Conservation (phyloP, 257 asterid species). For the Cruciata laevipes region DNA sequence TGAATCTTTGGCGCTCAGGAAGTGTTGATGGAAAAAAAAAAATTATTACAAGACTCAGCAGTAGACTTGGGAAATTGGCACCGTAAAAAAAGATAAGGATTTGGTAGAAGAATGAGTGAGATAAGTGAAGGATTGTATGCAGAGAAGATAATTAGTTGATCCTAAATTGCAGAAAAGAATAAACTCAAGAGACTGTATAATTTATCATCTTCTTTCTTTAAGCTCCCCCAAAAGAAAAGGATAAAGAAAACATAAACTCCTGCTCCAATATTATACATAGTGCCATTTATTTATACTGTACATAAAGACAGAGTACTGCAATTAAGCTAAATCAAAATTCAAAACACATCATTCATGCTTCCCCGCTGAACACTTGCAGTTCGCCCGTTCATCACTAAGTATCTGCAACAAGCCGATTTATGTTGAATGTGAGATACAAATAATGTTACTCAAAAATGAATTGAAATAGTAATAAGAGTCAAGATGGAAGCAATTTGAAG, state of each 20-base stretch:
- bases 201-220: background rate
- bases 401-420: constrained; percentile 30
- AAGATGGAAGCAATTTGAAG: too few species aligned
- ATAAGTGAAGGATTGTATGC: too few species aligned
- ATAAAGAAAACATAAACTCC: too few species aligned
- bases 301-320: background rate
- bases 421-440: background rate
- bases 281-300: constrained; percentile 7
- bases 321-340: constrained; percentile 14
- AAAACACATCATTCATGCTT: constrained; percentile 29
- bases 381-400: constrained; percentile 45
- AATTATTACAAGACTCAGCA: too few species aligned
- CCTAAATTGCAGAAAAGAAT: background rate
- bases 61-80: too few species aligned
- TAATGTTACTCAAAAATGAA: too few species aligned
- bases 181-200: background rate
- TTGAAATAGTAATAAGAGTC: too few species aligned
- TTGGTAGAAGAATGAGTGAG: too few species aligned
- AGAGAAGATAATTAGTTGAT: background rate
- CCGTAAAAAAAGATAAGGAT: too few species aligned
- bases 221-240: background rate
- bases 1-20: too few species aligned
- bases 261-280: too few species aligned
- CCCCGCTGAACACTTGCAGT: constrained; percentile 61
- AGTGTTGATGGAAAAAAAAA: too few species aligned